These are phyloP conservation scores for Mediolabrus comicus DNA, from an alignment of 108 stramenopile species.

Conservation along the genomic window DNA sequence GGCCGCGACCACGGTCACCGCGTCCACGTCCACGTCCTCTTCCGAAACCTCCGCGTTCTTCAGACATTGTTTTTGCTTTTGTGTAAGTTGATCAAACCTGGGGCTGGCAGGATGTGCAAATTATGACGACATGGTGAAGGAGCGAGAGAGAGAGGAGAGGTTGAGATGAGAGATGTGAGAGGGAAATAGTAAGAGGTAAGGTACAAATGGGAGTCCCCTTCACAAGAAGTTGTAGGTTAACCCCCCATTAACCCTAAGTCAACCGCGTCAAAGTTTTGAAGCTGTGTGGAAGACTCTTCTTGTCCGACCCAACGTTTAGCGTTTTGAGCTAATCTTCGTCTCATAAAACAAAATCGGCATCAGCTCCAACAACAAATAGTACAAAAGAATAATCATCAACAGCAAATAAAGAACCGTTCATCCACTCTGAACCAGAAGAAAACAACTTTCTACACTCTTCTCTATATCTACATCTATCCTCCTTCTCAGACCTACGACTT, in stretches of 20 bases:
- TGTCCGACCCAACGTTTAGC: background rate
- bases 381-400: no score
- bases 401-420: background rate
- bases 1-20: conserved; percentile 58
- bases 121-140: background rate
- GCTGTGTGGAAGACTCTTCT: no score
- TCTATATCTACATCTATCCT: background rate
- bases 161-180: background rate
- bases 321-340: background rate
- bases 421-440: background rate
- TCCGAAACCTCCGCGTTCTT: conserved; percentile 74
- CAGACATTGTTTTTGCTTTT: conserved; percentile 33
- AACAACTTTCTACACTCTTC: background rate
- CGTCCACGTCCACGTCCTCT: conserved; percentile 64
- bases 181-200: no score
- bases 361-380: background rate
- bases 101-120: conserved; percentile 42
- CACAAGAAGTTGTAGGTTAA: background rate
- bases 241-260: background rate
- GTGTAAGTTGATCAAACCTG: conserved; percentile 13
- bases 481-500: no score
- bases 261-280: background rate
- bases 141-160: background rate
- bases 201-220: background rate
- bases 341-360: background rate